These are phyloP conservation scores for Microcyclospora tardicrescens DNA, from an alignment of 2,329 filamentous ascomycete species.

Conservation along the genomic window DNA sequence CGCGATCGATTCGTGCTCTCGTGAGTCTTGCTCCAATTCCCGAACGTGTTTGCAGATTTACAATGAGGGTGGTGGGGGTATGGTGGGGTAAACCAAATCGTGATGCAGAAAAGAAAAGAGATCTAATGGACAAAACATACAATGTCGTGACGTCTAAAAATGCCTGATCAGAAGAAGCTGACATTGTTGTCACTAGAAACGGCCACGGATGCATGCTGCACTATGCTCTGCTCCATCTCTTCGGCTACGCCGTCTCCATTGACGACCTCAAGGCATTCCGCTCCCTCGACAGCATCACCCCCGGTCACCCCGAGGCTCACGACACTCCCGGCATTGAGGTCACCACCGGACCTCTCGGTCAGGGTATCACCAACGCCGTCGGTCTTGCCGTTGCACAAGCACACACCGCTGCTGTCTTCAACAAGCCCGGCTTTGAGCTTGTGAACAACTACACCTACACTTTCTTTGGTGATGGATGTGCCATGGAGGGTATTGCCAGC, in stretches of 20 bases:
- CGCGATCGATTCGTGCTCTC: constrained; percentile 97
- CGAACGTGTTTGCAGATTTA: not conserved
- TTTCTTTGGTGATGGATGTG: constrained; percentile 96
- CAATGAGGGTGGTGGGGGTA: no score
- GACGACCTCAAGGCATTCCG: constrained; percentile 95
- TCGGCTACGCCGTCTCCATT: constrained; percentile 73
- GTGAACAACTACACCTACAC: constrained; percentile 93
- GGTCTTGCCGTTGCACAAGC: constrained; percentile 95
- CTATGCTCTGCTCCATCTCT: constrained; percentile 94
- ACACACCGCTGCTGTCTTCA: constrained; percentile 82
- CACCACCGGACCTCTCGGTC: constrained; percentile 92
- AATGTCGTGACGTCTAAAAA: no score
- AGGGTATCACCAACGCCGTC: constrained; percentile 94
- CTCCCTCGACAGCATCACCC: constrained; percentile 68
- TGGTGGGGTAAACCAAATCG: no score
- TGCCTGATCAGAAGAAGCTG: no score
- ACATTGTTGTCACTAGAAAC: constrained; percentile 48
- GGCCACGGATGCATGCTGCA: constrained; percentile 99
- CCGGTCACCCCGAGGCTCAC: constrained; percentile 91
- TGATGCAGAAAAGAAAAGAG: no score
- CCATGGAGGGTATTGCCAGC: constrained; percentile 93
- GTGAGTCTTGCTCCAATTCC: constrained; percentile 43
- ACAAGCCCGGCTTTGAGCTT: constrained; percentile 86
- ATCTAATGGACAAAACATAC: no score
- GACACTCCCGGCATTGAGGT: constrained; percentile 96